Evolutionary conservation across 2,329 filamentous ascomycete genomes (phyloP).

Genomic region (Triangularia setosa): DNA sequence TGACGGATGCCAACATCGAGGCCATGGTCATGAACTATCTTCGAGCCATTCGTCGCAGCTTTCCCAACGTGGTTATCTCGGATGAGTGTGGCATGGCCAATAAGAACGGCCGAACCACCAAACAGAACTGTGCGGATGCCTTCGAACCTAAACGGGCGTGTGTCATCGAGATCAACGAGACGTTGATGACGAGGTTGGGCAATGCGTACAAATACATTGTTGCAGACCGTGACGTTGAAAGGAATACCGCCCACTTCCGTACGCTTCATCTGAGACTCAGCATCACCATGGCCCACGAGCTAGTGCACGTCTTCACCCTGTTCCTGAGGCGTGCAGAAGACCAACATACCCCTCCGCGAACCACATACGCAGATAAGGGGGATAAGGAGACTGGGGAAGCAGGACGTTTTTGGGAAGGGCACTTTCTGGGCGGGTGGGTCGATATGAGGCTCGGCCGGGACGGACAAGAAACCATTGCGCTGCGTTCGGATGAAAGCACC

Average conservation of each 20-base stretch:
- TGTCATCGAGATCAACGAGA: conserved; percentile 5
- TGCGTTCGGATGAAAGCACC: not conserved
- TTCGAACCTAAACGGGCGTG: not conserved
- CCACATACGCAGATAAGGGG: conserved; percentile 3
- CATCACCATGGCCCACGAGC: conserved; percentile 10
- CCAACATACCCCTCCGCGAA: conserved; percentile 5
- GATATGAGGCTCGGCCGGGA: conserved; percentile 8
- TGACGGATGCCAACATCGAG: not conserved
- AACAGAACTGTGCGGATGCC: not conserved
- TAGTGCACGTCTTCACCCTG: conserved; percentile 7
- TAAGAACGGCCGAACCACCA: conserved; percentile 13
- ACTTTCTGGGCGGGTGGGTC: conserved; percentile 4
- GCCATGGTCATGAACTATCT: not conserved
- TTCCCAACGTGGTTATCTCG: conserved; percentile 6
- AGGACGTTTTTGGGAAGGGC: conserved; percentile 11
- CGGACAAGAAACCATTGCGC: conserved; percentile 1
- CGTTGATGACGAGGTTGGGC: not conserved
- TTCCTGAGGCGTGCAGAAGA: not conserved
- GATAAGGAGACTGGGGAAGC: conserved; percentile 1
- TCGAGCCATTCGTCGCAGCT: not conserved
- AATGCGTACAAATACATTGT: not conserved
- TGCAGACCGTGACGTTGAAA: not conserved
- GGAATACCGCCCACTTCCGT: not conserved
- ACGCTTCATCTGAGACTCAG: conserved; percentile 4
- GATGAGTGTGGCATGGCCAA: not conserved